Evolutionary conservation across 1,284 basidiomycete species (phyloP), one percentile per base, ranked within the genome.

Genomic region (Malassezia nana): DNA sequence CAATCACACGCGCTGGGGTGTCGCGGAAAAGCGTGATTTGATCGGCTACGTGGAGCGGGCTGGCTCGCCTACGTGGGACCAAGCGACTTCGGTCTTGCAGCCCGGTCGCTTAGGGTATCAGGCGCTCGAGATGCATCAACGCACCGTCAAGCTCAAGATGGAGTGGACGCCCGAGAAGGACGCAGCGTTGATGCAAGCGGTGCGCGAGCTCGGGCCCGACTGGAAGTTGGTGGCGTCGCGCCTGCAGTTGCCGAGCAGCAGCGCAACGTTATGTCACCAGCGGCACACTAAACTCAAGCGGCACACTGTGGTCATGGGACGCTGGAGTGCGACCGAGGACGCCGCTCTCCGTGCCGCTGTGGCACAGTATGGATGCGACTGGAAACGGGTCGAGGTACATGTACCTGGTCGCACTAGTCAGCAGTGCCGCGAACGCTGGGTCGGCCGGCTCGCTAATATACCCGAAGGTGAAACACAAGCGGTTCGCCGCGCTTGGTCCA

Each of bases 371-470:
- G 54, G 54, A 18, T 51, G 48, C 24, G 49, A 56, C 32, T 56
- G 54, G 54, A 56, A 56, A 22, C 43, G 54, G 2, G 48, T 56
- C 22, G 54, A 56, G 54, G 50, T 56, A 15, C 24, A 16, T 15
- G 49, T 56, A 25, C 48, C 32, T 6, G 54, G 49, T 10, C 54
- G 54, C 15, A 56, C 43, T 8, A 49, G 54, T 16, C 54, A 56
- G 54, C 54, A 56, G 38, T 56, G 54, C 33, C 48, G 54, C 15
- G 54, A 56, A 39, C 48, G 54, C 15, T 56, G 54, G 54, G 54
- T 56, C 4, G 54, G 54, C 9, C 54, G 54, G 6, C 50, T 56
- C 8, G 54, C 54, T 5, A 56, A 56, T 32, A 56, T 56, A 15
- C 54, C 54, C 26, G 54, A 51, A 20, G 54, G 54, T 30, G 48